Evolutionary conservation across 345 rosid genomes (phyloP).

Genomic region (Geranium brycei): DNA sequence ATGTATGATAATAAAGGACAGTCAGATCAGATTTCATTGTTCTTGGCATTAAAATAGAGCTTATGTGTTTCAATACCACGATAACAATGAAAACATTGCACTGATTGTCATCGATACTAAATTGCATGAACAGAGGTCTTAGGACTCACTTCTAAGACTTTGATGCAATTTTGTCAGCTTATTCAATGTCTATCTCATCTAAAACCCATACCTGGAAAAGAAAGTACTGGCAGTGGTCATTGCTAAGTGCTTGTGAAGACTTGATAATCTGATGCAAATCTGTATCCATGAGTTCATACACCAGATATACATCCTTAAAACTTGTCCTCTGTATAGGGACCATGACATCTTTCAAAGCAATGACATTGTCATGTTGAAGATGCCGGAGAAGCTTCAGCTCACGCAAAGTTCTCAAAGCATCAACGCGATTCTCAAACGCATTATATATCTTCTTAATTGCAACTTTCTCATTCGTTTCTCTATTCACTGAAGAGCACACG

Average conservation of each 20-base stretch:
- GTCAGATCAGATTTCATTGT: no score
- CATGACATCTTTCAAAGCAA: slow-evolving; percentile 73
- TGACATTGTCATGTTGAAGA: slow-evolving; percentile 68
- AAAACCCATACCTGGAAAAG: slow-evolving; percentile 48
- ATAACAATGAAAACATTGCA: background rate
- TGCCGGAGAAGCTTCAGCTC: slow-evolving; percentile 78
- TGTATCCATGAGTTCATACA: slow-evolving; percentile 77
- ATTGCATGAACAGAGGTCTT: no score
- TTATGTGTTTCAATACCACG: background rate
- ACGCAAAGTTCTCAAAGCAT: slow-evolving; percentile 61
- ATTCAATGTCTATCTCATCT: no score
- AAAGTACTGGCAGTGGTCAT: slow-evolving; percentile 78
- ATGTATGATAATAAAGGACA: no score
- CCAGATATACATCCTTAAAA: slow-evolving; percentile 78
- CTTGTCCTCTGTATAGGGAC: slow-evolving; percentile 51
- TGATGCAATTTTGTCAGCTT: no score
- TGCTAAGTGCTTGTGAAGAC: slow-evolving; percentile 57
- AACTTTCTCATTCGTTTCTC: slow-evolving; percentile 55
- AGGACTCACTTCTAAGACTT: no score
- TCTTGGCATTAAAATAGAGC: no score
- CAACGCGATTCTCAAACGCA: slow-evolving; percentile 56
- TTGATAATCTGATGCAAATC: slow-evolving; percentile 80
- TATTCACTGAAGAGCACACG: slow-evolving; percentile 62
- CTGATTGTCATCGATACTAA: no score
- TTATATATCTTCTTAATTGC: slow-evolving; percentile 75